Percentiles rank a stretch among this genome's conserved stretches.
Evolutionary conservation across 148 eudicot species (phyloP).

Genomic region (Camellia sinensis): DNA sequence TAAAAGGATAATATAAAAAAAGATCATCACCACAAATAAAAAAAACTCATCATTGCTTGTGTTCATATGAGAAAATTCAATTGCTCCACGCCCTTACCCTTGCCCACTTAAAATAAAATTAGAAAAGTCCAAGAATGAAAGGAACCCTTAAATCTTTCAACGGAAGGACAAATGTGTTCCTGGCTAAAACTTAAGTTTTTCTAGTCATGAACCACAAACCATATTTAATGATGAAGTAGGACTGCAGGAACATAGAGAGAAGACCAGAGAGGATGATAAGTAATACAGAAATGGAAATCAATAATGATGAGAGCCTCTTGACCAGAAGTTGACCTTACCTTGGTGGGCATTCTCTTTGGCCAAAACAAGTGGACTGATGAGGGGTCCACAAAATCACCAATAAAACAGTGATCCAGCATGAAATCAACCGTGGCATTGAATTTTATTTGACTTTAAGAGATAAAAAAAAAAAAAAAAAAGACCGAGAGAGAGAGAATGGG

Average conservation of each 20-base stretch:
- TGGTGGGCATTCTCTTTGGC: neutral
- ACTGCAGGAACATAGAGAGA: neutral
- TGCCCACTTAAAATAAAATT: neutral
- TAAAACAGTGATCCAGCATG: neutral
- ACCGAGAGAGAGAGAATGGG: neutral
- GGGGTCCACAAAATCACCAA: constrained; percentile 9
- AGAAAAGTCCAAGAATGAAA: neutral
- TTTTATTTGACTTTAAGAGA: neutral
- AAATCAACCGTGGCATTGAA: neutral
- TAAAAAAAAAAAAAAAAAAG: neutral
- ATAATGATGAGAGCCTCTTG: neutral
- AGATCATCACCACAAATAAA: neutral
- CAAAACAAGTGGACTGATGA: neutral
- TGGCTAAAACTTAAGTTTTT: no score
- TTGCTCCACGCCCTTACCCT: neutral
- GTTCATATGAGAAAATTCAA: neutral
- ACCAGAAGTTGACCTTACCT: neutral
- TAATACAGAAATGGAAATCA: neutral
- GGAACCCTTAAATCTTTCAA: neutral
- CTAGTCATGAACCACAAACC: neutral
- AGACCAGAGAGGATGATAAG: neutral
- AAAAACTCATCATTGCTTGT: neutral
- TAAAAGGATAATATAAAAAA: neutral
- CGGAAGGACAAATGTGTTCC: neutral
- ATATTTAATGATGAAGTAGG: neutral